Percentiles rank a stretch among this genome's conserved stretches.
Conservation (phyloP, 345 rosid species). For the Moricandia arvensis region DNA sequence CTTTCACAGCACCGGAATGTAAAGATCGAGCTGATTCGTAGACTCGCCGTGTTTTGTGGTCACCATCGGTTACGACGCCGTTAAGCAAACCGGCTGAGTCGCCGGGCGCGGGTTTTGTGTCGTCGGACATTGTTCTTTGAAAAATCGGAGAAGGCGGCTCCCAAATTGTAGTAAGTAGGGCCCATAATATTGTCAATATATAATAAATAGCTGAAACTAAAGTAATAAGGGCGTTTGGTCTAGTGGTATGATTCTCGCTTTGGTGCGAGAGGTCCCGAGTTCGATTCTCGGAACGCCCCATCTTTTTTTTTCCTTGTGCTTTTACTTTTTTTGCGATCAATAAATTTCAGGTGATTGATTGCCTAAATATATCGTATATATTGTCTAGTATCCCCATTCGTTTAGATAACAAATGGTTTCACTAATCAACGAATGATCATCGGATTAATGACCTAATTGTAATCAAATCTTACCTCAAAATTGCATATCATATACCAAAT, state of each 20-base stretch:
- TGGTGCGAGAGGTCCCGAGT: constrained; percentile 90
- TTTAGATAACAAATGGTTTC: neutral
- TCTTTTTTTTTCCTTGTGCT: neutral
- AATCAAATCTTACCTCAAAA: neutral
- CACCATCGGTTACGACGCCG: neutral
- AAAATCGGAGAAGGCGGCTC: constrained; percentile 8
- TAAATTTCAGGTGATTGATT: neutral
- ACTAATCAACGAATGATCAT: neutral
- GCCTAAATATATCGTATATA: neutral
- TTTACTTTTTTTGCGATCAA: neutral
- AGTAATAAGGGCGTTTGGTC: constrained; percentile 59
- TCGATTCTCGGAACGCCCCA: constrained; percentile 75
- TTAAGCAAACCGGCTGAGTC: neutral
- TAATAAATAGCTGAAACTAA: too few relatives aligned
- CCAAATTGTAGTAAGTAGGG: too few relatives aligned
- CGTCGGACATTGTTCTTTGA: constrained; percentile 44
- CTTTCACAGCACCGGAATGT: constrained; percentile 57
- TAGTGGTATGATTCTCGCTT: constrained; percentile 91
- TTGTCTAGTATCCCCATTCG: neutral
- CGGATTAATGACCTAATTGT: neutral
- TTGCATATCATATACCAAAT: neutral
- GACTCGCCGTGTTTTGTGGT: constrained; percentile 38
- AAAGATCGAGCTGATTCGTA: constrained; percentile 50
- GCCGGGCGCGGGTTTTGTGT: constrained; percentile 7
- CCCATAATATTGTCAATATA: too few relatives aligned